Evolutionary conservation across 768 basidiomycete species (phyloP), one percentile per base, ranked within the genome.

Genomic region (Chalciporus pseudorubinellus): DNA sequence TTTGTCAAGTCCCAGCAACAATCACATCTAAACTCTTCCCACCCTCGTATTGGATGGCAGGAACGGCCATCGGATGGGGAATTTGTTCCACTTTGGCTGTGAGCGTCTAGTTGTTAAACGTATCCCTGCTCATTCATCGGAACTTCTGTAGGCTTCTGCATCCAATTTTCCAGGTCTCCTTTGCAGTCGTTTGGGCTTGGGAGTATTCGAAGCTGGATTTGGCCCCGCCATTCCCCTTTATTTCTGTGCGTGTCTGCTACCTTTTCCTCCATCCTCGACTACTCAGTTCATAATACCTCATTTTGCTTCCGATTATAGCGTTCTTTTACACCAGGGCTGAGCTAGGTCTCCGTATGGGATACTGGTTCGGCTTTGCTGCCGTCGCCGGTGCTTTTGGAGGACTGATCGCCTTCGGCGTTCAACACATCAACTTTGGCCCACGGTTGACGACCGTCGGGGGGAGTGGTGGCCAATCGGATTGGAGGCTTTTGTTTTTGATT

Each of bases 361-460:
- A 87, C 59, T 90, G 87, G 85, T 92, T 90, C 53, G 86, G 85
- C 9, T 92, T 90, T 62, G 88, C 89, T 5, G 88, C 89, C 3
- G 81, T 89, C 4, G 87, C 90, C 4, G 89, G 89, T 20, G 90
- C 90, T 6, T 92, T 92, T 53, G 88, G 89, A 13, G 89, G 90
- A n/a, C 70, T 91, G 40, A 80, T 92, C 38, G 89, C 90, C 3
- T 92, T 87, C 55, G 90, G 88, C 1, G 74, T 92, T 10, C 85
- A 89, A 57, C 78, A 89, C 61, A 81, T 51, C 84, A 81, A 87
- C 16, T 68, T 42, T 39, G 66, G 66, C 16, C 57, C 61, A 0
- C 53, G 52, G 0, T n/a, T 67, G 31, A 52, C 7, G n/a, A 66
- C 64, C 6, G 14, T 29, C 9, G 61, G 63, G 7, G 65, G 55